Conservation (phyloP, 768 basidiomycete species). For the Leccinum boreale region DNA sequence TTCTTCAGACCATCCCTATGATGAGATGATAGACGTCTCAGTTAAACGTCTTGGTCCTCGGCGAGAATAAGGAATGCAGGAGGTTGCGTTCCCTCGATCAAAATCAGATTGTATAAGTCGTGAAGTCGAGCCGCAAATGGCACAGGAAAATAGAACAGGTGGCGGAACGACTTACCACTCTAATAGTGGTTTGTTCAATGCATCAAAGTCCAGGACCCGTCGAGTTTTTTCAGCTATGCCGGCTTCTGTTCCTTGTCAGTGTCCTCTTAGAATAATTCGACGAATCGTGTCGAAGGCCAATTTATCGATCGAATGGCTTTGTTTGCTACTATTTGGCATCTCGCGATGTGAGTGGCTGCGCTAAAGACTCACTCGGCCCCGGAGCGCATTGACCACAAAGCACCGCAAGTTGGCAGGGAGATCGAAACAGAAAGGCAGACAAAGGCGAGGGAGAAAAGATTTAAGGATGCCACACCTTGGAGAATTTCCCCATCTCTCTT, state of each 20-base stretch:
- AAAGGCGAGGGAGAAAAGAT: conserved; percentile 1
- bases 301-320: neutral
- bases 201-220: neutral
- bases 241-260: neutral
- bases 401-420: conserved; percentile 20
- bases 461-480: conserved; percentile 12
- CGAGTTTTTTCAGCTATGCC: neutral
- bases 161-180: neutral
- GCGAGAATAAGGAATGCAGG: conserved; percentile 1
- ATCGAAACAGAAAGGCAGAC: conserved; percentile 13
- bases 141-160: neutral
- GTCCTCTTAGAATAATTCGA: neutral
- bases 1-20: conserved; percentile 31
- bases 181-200: neutral
- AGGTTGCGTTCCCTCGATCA: neutral
- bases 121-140: neutral
- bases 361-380: no score
- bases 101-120: neutral
- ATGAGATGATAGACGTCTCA: conserved; percentile 7
- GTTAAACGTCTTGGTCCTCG: conserved; percentile 14
- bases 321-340: conserved; percentile 16
- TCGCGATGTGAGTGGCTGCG: conserved; percentile 13
- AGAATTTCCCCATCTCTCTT: conserved; percentile 10
- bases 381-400: conserved; percentile 27
- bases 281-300: neutral